Evolutionary conservation across 1,139 yeast genomes (phyloP).

Genomic region (Scheffersomyces illinoinensis): DNA sequence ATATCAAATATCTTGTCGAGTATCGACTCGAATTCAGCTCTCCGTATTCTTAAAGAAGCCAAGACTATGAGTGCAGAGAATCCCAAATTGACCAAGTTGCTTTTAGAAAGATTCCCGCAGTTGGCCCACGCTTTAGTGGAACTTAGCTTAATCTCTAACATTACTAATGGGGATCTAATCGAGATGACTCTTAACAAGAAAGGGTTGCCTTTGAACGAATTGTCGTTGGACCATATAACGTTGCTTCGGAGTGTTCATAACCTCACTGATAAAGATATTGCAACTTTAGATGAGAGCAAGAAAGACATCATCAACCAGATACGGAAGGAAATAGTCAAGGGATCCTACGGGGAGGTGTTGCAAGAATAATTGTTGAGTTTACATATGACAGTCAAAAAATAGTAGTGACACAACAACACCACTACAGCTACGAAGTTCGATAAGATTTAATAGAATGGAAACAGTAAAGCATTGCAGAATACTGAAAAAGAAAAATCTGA

Average conservation of each 20-base stretch:
- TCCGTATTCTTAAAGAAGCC: conserved; percentile 59
- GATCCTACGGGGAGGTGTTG: conserved; percentile 41
- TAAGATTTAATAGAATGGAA: not conserved
- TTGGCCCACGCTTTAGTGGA: conserved; percentile 82
- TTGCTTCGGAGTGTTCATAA: conserved; percentile 57
- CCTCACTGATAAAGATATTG: conserved; percentile 65
- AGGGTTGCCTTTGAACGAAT: conserved; percentile 39
- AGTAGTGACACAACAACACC: not conserved
- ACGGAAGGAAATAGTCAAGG: conserved; percentile 43
- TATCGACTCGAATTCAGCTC: conserved; percentile 58
- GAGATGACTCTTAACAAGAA: conserved; percentile 40
- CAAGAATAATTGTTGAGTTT: not conserved
- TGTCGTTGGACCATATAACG: conserved; percentile 50
- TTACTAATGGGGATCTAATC: conserved; percentile 57
- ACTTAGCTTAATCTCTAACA: conserved; percentile 59
- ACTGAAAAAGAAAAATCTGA: not conserved
- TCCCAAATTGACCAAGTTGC: conserved; percentile 61
- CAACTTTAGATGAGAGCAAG: conserved; percentile 61
- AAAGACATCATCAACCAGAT: conserved; percentile 36
- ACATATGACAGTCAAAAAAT: not conserved
- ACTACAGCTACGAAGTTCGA: not conserved
- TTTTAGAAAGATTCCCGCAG: conserved; percentile 75
- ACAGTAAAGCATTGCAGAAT: not conserved
- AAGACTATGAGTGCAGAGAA: conserved; percentile 62
- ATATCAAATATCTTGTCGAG: conserved; percentile 60